These are phyloP conservation scores for Anisodus tanguticus DNA, from an alignment of 257 asterid species.

Conservation along the genomic window DNA sequence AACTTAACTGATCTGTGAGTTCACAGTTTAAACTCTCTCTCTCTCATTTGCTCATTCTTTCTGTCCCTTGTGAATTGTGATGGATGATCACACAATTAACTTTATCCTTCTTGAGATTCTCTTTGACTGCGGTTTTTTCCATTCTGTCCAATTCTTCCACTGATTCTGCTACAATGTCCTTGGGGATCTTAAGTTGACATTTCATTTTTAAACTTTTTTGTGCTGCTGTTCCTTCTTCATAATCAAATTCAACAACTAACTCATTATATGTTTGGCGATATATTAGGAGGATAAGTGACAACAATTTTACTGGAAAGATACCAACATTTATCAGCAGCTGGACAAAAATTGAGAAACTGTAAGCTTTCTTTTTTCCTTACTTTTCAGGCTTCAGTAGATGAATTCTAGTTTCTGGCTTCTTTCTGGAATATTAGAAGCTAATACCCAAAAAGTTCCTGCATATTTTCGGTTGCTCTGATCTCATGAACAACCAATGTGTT, in stretches of 20 bases:
- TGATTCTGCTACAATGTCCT: not conserved
- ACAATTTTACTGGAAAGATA: slow-evolving; percentile 83
- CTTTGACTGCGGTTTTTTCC: not conserved
- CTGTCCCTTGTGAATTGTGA: not conserved
- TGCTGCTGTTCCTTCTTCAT: not conserved
- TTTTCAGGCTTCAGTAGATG: not conserved
- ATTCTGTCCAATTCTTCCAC: not conserved
- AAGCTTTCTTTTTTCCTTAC: slow-evolving; percentile 38
- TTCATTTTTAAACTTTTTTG: not conserved
- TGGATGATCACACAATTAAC: slow-evolving; percentile 11
- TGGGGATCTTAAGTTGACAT: not conserved
- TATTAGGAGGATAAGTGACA: slow-evolving; percentile 83
- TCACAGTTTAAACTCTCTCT: not conserved
- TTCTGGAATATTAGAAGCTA: slow-evolving; percentile 3
- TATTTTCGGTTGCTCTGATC: not conserved
- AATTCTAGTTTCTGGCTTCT: not conserved
- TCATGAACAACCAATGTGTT: not conserved
- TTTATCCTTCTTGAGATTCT: not conserved
- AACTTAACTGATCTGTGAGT: slow-evolving; percentile 77
- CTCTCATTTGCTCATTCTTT: slow-evolving; percentile 20
- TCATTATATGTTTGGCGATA: not conserved
- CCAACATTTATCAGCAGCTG: slow-evolving; percentile 83
- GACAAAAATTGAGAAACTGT: slow-evolving; percentile 81
- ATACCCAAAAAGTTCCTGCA: not conserved
- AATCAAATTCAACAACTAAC: not conserved